Evolutionary conservation across 495 filamentous ascomycete genomes (phyloP), one percentile per base, ranked within the genome.

Genomic region (Xylaria intraflava): DNA sequence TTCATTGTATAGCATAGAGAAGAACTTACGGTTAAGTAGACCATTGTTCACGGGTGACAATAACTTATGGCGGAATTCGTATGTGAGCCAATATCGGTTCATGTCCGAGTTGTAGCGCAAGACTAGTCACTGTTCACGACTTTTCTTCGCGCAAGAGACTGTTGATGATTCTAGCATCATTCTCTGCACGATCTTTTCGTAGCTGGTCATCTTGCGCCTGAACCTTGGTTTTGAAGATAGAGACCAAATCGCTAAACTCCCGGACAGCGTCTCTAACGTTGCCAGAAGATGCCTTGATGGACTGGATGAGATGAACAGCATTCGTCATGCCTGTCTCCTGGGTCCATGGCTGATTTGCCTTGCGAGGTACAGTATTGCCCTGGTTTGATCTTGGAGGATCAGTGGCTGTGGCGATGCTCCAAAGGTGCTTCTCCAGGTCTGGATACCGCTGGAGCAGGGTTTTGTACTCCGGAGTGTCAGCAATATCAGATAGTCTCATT

Each of bases 91-190:
- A 12, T 33, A 33, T 33, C 6, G 31, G 11, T 33, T 33, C 31
- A 33, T 6, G 8, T 6, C 6, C 12, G 7, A 19, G 29, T n/a
- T 6, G 12, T 10, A n/a, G 12, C 12, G 12, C 0, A 38, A 16
- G 2, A 12, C 3, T 17, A 35, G 7, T 27, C 12, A 31, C 9
- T 19, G 5, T 29, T 55, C 52, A 54, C 5, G 54, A 44, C 16
- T 49, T 56, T 56, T 75, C 71, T 20, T 66, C 62, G 35, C 62
- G 53, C 36, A 74, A 23, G 26, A 76, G 62, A 16, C 64, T 53
- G 49, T 62, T 59, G 23, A 77, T 69, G 11, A 64, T 49, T 53
- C 57, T 61, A 7, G 61, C 58, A 42, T 75, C 68, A 38, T 73
- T 64, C 39, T 58, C 23, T 14, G 58, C 62, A 9, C 52, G 46